Base-by-base conservation (phyloP, 1,284 basidiomycete genomes). In the Albatrellus sp. region DNA sequence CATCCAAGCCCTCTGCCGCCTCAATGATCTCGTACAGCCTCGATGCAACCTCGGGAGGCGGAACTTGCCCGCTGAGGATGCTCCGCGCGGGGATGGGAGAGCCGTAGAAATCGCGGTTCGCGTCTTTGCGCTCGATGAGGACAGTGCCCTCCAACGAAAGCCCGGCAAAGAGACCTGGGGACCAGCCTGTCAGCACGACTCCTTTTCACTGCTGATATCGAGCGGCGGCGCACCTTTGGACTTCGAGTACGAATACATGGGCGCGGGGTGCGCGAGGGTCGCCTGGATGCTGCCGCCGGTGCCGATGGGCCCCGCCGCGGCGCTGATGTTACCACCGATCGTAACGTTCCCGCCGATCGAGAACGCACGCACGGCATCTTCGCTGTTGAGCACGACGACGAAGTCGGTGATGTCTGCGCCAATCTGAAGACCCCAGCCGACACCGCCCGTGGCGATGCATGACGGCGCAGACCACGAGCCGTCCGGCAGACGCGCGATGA, bases 391-490 rank as follows among this genome's bases (percentile, higher is more conserved):
- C 24, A 98, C 91, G 58, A 98, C 81, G 42, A 90, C 87, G 53
- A 90, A 90, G 60, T 89, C 83, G 46, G 82, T 82, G 57, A 85
- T 75, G 61, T 86, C 84, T n/a, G 89, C 89, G 46, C 92, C 92
- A 50, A 94, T 88, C 64, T 96, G 94, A 40, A 98, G 77, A 39
- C 94, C 94, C 81, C 93, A 93, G 34, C 94, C 94, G 5, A 96
- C 73, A 46, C 91, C 90, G 19, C 90, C 93, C 0, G 93, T 98
- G n/a, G 90, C 93, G 60, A 98, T 96, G 65, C 93, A 97, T 37
- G 86, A 91, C 0, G 94, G 94, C 1, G 93, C 93, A 40, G 88
- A 92, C 94, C 94, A 98, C 16, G 88, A 92, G 49, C 94, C 96
- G 58, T 98, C 93, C 3, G 89, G 87, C 32, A 98, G 76, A 13